Percentiles rank a stretch among this genome's conserved stretches.
These are phyloP conservation scores for Trichoderma sp. DNA, from an alignment of 2,329 filamentous ascomycete species.

Conservation along the genomic window DNA sequence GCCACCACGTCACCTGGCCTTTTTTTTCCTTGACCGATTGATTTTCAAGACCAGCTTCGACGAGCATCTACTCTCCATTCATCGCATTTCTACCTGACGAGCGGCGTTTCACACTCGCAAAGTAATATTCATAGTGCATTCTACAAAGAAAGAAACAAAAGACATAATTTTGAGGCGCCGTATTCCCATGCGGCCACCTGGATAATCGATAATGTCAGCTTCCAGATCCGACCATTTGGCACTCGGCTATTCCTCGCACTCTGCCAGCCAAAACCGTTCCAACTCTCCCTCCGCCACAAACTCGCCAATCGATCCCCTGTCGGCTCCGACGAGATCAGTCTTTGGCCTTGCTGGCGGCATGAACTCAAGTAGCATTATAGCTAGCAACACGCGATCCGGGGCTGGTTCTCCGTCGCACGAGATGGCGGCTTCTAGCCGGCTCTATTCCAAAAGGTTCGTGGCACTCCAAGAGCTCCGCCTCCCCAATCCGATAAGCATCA, in stretches of 20 bases:
- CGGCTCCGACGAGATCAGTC: constrained; percentile 65
- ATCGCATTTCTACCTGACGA: constrained; percentile 13
- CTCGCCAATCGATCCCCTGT: constrained; percentile 73
- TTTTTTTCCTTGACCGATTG: constrained; percentile 16
- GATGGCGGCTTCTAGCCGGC: constrained; percentile 64
- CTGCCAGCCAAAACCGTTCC: constrained; percentile 65
- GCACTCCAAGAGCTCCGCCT: constrained; percentile 21
- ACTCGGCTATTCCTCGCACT: constrained; percentile 74
- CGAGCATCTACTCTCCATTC: constrained; percentile 15
- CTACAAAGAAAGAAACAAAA: not conserved
- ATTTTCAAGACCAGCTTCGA: constrained; percentile 16
- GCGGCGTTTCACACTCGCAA: not conserved
- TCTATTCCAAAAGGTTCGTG: constrained; percentile 89
- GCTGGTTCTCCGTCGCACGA: constrained; percentile 97
- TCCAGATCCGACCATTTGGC: constrained; percentile 83
- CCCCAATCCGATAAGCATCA: not conserved
- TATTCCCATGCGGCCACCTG: constrained; percentile 49
- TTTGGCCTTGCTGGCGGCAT: constrained; percentile 67
- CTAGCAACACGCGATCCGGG: constrained; percentile 68
- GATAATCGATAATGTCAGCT: constrained; percentile 92
- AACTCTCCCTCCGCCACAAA: constrained; percentile 77
- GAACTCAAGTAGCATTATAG: constrained; percentile 58
- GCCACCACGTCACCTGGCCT: constrained; percentile 18
- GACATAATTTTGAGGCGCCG: constrained; percentile 22
- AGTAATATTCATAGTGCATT: constrained; percentile 17